Conservation (phyloP, 805 yeast species). For the Kodamaea jinghongensis region DNA sequence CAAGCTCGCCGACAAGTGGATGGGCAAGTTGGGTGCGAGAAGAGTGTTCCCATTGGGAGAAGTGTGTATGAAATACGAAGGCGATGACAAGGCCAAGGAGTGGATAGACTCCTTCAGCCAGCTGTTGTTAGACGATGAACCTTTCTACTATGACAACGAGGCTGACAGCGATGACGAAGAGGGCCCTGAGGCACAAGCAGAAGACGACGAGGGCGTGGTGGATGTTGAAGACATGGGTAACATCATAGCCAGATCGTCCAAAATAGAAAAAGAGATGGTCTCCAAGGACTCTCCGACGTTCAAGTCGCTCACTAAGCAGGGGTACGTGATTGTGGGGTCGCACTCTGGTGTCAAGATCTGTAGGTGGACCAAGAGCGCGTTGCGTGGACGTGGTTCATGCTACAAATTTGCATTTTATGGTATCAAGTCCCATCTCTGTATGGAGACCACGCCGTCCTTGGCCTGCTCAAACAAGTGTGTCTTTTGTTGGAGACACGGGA, state of each 20-base stretch:
- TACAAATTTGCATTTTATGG: slow-evolving; percentile 92
- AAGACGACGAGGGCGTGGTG: slow-evolving; percentile 48
- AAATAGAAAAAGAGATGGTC: slow-evolving; percentile 71
- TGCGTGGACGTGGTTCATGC: slow-evolving; percentile 92
- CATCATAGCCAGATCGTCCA: slow-evolving; percentile 39
- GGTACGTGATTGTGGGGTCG: slow-evolving; percentile 88
- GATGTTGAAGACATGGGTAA: slow-evolving; percentile 90
- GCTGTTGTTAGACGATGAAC: slow-evolving; percentile 68
- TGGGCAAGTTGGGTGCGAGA: slow-evolving; percentile 83
- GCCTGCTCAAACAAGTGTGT: slow-evolving; percentile 96
- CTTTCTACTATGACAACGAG: slow-evolving; percentile 55
- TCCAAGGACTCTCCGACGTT: slow-evolving; percentile 86
- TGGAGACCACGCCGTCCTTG: slow-evolving; percentile 93
- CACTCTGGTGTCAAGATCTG: slow-evolving; percentile 95
- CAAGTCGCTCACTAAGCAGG: slow-evolving; percentile 86
- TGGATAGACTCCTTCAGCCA: slow-evolving; percentile 65
- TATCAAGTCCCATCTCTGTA: slow-evolving; percentile 83
- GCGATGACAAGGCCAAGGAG: slow-evolving; percentile 55
- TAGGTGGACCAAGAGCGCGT: slow-evolving; percentile 93
- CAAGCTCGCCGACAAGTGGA: slow-evolving; percentile 63
- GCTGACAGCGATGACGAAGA: slow-evolving; percentile 51
- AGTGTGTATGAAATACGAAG: slow-evolving; percentile 73
- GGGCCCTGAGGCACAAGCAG: slow-evolving; percentile 31
- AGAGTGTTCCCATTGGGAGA: slow-evolving; percentile 81
- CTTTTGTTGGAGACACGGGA: slow-evolving; percentile 97